Evolutionary conservation across 2,329 filamentous ascomycete species (phyloP).

Genomic region (Paecilomyces fulvus): DNA sequence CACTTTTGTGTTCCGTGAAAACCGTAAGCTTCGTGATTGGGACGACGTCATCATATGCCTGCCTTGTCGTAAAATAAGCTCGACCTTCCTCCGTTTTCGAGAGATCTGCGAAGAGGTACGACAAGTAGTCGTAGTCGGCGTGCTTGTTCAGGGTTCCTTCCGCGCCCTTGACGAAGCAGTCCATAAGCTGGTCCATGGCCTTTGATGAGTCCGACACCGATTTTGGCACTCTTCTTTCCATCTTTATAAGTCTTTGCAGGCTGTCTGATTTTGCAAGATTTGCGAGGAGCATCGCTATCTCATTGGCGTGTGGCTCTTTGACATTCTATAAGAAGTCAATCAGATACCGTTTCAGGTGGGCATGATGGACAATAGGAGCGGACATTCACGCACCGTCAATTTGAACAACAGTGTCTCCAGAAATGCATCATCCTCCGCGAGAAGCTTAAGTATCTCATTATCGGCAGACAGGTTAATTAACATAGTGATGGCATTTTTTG

Average conservation of each 20-base stretch:
- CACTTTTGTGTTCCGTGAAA: constrained; percentile 83
- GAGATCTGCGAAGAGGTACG: constrained; percentile 89
- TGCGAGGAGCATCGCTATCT: constrained; percentile 83
- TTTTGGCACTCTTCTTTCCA: constrained; percentile 60
- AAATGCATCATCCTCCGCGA: constrained; percentile 74
- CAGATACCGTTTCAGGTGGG: background rate
- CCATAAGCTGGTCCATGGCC: constrained; percentile 83
- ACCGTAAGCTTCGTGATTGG: constrained; percentile 87
- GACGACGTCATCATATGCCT: constrained; percentile 73
- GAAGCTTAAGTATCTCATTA: constrained; percentile 59
- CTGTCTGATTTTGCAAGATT: constrained; percentile 78
- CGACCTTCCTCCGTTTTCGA: constrained; percentile 71
- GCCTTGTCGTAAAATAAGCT: constrained; percentile 63
- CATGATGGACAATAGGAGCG: background rate
- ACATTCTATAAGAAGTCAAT: constrained; percentile 17
- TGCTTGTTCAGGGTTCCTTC: constrained; percentile 73
- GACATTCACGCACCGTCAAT: constrained; percentile 57
- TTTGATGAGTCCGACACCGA: constrained; percentile 63
- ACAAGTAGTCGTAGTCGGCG: constrained; percentile 84
- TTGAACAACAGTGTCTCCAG: constrained; percentile 63
- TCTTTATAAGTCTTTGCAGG: constrained; percentile 58
- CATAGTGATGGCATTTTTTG: constrained; percentile 77
- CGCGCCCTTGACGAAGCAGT: constrained; percentile 90
- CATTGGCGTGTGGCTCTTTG: constrained; percentile 72
- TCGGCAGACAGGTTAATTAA: constrained; percentile 82